Evolutionary conservation across 805 yeast genomes (phyloP).

Genomic region (Nakazawaea populi): DNA sequence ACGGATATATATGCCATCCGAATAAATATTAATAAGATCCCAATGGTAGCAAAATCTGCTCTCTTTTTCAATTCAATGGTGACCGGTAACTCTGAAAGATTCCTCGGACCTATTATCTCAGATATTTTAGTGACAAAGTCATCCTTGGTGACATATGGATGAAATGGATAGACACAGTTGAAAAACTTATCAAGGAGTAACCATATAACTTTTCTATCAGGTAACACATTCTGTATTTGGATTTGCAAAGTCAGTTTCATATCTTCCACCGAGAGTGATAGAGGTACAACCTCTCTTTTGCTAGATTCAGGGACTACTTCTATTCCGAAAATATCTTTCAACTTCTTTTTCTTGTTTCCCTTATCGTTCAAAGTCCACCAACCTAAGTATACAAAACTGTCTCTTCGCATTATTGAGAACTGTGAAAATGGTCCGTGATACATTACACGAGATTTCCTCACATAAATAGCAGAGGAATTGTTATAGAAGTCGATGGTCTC

Average conservation of each 20-base stretch:
- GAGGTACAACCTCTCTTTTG: conserved; percentile 1
- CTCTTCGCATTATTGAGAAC: conserved; percentile 21
- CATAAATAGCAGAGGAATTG: conserved; percentile 20
- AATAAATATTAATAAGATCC: conserved; percentile 33
- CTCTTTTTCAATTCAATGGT: conserved; percentile 27
- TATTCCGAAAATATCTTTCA: conserved; percentile 9
- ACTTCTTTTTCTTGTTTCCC: conserved; percentile 20
- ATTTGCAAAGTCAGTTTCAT: conserved; percentile 28
- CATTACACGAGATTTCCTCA: conserved; percentile 26
- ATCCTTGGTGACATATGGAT: conserved; percentile 39
- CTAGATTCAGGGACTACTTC: conserved; percentile 1
- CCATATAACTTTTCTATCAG: conserved; percentile 41
- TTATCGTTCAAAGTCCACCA: conserved; percentile 15
- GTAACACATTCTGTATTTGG: conserved; percentile 33
- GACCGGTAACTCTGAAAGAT: conserved; percentile 19
- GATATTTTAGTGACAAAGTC: conserved; percentile 26
- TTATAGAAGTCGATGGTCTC: conserved; percentile 24
- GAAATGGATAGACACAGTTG: conserved; percentile 36
- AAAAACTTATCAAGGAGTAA: conserved; percentile 38
- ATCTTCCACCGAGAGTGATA: conserved; percentile 12
- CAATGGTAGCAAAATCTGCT: conserved; percentile 33
- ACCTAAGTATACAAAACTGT: conserved; percentile 22
- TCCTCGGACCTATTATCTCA: conserved; percentile 29
- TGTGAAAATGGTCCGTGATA: conserved; percentile 27
- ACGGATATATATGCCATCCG: conserved; percentile 37